phyloP scores from a whole-genome alignment of 2,329 filamentous ascomycete genomes.

The Chlorencoelia australis region DNA sequence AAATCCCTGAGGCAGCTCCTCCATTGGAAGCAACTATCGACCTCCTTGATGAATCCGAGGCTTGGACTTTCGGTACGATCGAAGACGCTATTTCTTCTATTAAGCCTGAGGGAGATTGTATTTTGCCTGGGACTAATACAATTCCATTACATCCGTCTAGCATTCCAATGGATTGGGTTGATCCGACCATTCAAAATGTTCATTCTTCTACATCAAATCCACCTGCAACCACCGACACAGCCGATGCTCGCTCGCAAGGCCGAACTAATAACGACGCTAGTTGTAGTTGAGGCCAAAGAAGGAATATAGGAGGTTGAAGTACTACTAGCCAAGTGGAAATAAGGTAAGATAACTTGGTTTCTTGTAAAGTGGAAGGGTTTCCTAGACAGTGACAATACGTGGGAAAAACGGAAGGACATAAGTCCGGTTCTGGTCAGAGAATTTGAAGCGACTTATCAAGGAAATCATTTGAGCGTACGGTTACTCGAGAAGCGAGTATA shows the following conservation, averaged over 20 bases:
- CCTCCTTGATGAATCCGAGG: constrained; percentile 8
- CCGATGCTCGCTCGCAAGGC: neutral
- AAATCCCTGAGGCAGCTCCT: constrained; percentile 9
- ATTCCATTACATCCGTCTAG: constrained; percentile 12
- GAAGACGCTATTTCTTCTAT: constrained; percentile 10
- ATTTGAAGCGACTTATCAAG: constrained; percentile 13
- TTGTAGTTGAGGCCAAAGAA: constrained; percentile 8
- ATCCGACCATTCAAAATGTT: constrained; percentile 12
- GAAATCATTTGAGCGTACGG: constrained; percentile 8
- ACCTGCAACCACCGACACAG: neutral
- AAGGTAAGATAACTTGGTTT: constrained; percentile 13
- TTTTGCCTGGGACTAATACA: constrained; percentile 6
- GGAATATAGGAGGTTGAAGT: constrained; percentile 13
- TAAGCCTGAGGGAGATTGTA: constrained; percentile 6
- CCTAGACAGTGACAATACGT: constrained; percentile 13
- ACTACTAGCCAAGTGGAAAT: constrained; percentile 17
- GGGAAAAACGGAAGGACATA: constrained; percentile 12
- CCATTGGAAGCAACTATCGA: constrained; percentile 7
- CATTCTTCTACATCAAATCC: constrained; percentile 1
- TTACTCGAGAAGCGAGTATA: constrained; percentile 11
- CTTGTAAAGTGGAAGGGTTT: constrained; percentile 20
- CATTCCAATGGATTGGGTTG: constrained; percentile 12
- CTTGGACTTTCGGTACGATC: constrained; percentile 8
- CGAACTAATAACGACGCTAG: constrained; percentile 4
- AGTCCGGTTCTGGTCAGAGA: constrained; percentile 8